Evolutionary conservation across 305 asterid genomes (phyloP), one percentile per base, ranked within the genome.

Genomic region (Nicotiana rustica): DNA sequence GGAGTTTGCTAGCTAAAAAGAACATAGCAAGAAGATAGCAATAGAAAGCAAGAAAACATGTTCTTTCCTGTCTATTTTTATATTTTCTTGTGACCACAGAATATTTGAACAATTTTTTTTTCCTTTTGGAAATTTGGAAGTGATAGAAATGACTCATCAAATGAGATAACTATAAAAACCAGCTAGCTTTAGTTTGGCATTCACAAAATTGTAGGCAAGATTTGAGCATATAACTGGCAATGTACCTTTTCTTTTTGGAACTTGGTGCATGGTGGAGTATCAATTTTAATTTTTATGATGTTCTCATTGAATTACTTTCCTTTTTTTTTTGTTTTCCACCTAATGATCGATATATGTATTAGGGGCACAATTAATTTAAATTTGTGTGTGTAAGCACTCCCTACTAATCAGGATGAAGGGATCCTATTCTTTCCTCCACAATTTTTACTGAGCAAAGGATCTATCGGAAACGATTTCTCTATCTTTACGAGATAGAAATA

Each of bases 71-170:
- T 56, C 79, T 71, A 64, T 66, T 81, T 41, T 71, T 67, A 71
- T 82, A 59, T 84, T 60, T 80, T 81, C 66, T 38, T 69, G 87
- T 79, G 44, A 73, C 91, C 91, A 82, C 86, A 84, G 41, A 31
- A 77, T 65, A 49, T 49, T 73, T 25, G 4, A 49, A 49, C 62
- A 47, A 4, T 25, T 73, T 13, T 44, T 4, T 41, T 38, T 6
- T 0, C 35, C 35, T 60, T 83, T 83, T 35, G n/a, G 18, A 41
- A 69, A 82, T 81, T 81, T 61, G 77, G 59, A 76, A 25, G 60
- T 83, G 81, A 82, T 67, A 80, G 81, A 82, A 57, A 80, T 83
- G 88, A 83, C 85, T 52, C 69, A 82, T 71, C 82, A 47, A 78
- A 19, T 41, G 78, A 83, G 4, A 71, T 71, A 12, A 71, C 49